Conservation (phyloP, 163 green algal genomes). For the Trebouxia gelatinosa region DNA sequence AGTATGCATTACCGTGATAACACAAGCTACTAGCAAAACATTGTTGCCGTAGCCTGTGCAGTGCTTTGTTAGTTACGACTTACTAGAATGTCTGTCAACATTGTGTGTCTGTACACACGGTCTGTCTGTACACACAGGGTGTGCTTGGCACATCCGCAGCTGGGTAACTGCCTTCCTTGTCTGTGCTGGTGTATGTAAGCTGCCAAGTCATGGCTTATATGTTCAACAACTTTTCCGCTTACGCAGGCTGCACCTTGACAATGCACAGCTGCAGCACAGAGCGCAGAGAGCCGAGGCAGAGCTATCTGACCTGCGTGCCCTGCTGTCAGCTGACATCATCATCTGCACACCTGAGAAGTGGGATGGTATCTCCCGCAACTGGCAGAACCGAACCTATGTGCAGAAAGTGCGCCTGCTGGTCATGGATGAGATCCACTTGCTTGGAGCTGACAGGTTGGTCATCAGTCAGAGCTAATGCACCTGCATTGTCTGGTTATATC, state of each 20-base stretch:
- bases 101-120: neutral
- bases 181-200: neutral
- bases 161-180: neutral
- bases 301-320: neutral
- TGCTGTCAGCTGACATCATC: constrained; percentile 84
- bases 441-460: constrained; percentile 81
- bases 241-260: constrained; percentile 5
- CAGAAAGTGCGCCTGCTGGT: constrained; percentile 89
- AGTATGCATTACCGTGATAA: neutral
- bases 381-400: constrained; percentile 87
- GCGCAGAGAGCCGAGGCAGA: constrained; percentile 7
- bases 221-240: neutral
- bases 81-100: constrained; percentile 49
- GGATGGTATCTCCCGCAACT: constrained; percentile 93
- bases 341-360: constrained; percentile 97
- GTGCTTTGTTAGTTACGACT: neutral
- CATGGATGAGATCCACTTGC: constrained; percentile 98
- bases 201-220: neutral
- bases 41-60: no score
- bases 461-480: no score
- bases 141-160: constrained; percentile 57
- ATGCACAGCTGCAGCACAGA: constrained; percentile 13
- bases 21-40: neutral
- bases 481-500: no score
- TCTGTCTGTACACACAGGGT: constrained; percentile 34